Percentiles rank a stretch among this genome's conserved stretches.
phyloP scores from a whole-genome alignment of 306 rosid species.

The Alnus rubra region DNA sequence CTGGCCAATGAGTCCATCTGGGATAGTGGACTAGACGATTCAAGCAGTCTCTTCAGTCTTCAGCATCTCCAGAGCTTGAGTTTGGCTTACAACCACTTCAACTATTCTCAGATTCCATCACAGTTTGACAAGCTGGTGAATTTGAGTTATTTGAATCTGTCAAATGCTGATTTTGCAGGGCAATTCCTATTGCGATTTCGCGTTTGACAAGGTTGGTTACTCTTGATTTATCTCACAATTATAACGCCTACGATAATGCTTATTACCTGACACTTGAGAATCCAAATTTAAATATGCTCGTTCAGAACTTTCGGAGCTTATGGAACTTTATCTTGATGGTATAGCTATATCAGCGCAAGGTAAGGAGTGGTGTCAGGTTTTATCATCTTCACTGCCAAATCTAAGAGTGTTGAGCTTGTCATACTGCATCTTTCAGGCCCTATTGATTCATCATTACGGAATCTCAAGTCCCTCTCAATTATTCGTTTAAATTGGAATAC shows the following conservation, averaged over 20 bases:
- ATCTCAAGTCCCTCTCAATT: background rate
- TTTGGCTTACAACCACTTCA: conserved; percentile 3
- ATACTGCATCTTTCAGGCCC: conserved; percentile 4
- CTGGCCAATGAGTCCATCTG: background rate
- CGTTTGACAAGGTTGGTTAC: background rate
- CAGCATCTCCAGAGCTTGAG: background rate
- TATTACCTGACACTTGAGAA: background rate
- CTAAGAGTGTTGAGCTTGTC: conserved; percentile 9
- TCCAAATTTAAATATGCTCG: background rate
- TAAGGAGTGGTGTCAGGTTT: background rate
- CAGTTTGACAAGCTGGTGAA: background rate
- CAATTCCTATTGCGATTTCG: conserved; percentile 10
- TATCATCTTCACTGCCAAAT: conserved; percentile 9
- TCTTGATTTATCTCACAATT: background rate
- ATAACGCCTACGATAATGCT: no score
- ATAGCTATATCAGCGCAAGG: background rate
- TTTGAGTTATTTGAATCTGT: background rate
- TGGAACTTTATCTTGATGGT: conserved; percentile 3
- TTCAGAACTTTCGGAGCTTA: conserved; percentile 5
- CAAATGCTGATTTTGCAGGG: background rate
- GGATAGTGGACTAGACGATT: conserved; percentile 3
- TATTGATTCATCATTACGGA: background rate
- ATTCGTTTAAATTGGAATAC: background rate
- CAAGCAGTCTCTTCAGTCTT: conserved; percentile 8
- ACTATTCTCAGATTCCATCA: background rate